phyloP scores from a whole-genome alignment of 495 filamentous ascomycete genomes.

The Pseudevernia furfuracea region DNA sequence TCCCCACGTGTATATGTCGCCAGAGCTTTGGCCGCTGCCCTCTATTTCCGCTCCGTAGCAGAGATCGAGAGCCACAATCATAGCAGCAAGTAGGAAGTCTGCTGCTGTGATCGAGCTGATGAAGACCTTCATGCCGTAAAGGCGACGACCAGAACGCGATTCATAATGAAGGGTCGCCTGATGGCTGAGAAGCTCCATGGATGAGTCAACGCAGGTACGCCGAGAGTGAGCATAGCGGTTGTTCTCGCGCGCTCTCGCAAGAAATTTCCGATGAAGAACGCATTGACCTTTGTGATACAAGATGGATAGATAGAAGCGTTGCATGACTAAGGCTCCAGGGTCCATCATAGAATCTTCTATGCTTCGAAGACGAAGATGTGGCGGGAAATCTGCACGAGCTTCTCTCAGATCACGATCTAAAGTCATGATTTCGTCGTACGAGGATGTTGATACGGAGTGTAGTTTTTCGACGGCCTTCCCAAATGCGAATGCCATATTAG shows the following conservation, averaged over 20 bases:
- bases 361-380: slow-evolving; percentile 59
- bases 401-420: slow-evolving; percentile 68
- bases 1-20: slow-evolving; percentile 58
- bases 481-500: slow-evolving; percentile 54
- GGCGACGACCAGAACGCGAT: slow-evolving; percentile 60
- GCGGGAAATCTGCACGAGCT: slow-evolving; percentile 56
- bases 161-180: slow-evolving; percentile 72
- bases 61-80: slow-evolving; percentile 80
- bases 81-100: slow-evolving; percentile 81
- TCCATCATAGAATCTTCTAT: slow-evolving; percentile 68
- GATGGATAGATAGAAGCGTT: slow-evolving; percentile 71
- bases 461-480: slow-evolving; percentile 49
- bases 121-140: slow-evolving; percentile 66
- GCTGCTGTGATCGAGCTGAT: slow-evolving; percentile 69
- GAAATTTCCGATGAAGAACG: slow-evolving; percentile 78
- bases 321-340: slow-evolving; percentile 69
- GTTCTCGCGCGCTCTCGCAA: slow-evolving; percentile 60
- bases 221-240: slow-evolving; percentile 72
- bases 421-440: slow-evolving; percentile 75
- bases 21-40: slow-evolving; percentile 33
- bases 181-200: slow-evolving; percentile 64
- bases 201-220: slow-evolving; percentile 72
- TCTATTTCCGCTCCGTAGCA: slow-evolving; percentile 32
- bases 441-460: slow-evolving; percentile 35
- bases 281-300: slow-evolving; percentile 76